phyloP scores from a whole-genome alignment of 192 early-diverging fungal genomes.

The Coemansia sp. region DNA sequence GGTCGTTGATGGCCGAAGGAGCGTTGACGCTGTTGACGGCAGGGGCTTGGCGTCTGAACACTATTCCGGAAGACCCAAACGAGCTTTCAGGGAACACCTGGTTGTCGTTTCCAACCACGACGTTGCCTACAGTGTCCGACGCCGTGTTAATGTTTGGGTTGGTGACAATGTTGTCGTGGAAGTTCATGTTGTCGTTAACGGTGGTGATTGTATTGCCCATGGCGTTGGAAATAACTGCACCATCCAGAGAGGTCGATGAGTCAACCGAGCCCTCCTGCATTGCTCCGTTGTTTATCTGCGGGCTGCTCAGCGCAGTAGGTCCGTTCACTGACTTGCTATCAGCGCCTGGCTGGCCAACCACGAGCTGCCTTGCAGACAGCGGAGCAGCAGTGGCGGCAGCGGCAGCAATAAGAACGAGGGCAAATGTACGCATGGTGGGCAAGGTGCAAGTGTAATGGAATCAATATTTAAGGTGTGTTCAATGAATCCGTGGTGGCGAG shows the following conservation, averaged over 20 bases:
- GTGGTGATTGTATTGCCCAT: conserved; percentile 23
- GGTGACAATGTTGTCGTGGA: conserved; percentile 41
- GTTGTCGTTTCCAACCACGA: conserved; percentile 44
- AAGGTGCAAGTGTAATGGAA: too few species aligned
- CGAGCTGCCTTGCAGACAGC: conserved; percentile 17
- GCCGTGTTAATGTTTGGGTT: conserved; percentile 43
- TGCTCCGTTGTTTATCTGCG: conserved; percentile 35
- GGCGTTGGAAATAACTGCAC: conserved; percentile 25
- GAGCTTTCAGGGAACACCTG: conserved; percentile 10
- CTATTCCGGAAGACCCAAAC: neutral
- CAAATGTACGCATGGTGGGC: conserved; percentile 12
- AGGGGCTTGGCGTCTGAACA: conserved; percentile 28
- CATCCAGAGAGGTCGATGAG: conserved; percentile 30
- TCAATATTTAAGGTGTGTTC: too few species aligned
- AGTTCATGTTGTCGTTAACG: conserved; percentile 28
- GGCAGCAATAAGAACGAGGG: conserved; percentile 23
- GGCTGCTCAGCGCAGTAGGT: conserved; percentile 32
- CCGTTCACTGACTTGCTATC: conserved; percentile 35
- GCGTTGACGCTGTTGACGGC: conserved; percentile 39
- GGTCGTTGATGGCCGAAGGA: conserved; percentile 32
- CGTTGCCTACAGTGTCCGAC: conserved; percentile 15
- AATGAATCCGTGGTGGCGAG: too few species aligned
- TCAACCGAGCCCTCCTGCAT: conserved; percentile 26
- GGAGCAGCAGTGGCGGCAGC: conserved; percentile 30
- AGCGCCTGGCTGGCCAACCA: conserved; percentile 28